Percentiles rank a stretch among this genome's conserved stretches.
These are phyloP conservation scores for Ophiostoma sp. DNA, from an alignment of 2,329 filamentous ascomycete genomes.

Conservation along the genomic window DNA sequence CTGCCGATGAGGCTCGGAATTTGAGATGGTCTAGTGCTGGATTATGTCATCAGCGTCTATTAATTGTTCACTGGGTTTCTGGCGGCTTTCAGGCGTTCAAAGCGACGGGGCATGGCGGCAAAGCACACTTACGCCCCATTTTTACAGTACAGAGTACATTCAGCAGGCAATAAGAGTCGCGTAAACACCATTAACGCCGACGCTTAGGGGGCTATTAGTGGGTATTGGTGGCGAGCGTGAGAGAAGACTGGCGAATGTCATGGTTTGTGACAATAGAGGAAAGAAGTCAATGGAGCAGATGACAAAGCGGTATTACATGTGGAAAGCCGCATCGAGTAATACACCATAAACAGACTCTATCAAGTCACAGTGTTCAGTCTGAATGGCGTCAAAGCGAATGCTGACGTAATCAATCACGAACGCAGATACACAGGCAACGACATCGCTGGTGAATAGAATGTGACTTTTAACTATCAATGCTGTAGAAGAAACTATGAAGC, in stretches of 20 bases:
- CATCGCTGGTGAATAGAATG: not conserved
- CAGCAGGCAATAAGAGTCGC: not conserved
- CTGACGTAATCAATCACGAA: not conserved
- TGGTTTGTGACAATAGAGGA: no score
- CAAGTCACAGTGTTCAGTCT: not conserved
- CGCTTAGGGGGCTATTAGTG: not conserved
- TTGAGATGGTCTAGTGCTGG: not conserved
- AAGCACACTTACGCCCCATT: not conserved
- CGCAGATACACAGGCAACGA: not conserved
- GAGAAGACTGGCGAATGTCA: not conserved
- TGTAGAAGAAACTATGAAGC: not conserved
- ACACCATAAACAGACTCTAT: not conserved
- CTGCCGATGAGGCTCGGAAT: not conserved
- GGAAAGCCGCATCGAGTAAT: not conserved
- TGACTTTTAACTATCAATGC: slow-evolving; percentile 10
- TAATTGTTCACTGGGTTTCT: no score
- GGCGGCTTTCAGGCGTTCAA: not conserved
- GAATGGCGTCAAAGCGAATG: not conserved
- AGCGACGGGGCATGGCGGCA: not conserved
- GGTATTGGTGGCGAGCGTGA: not conserved
- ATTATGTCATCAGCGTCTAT: not conserved
- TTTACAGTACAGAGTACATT: not conserved
- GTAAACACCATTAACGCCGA: not conserved
- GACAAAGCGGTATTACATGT: no score
- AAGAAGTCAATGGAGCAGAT: not conserved